Percentiles rank a stretch among this genome's conserved stretches.
These are phyloP conservation scores for Spergularia marina DNA, from an alignment of 148 eudicot genomes.

Conservation along the genomic window DNA sequence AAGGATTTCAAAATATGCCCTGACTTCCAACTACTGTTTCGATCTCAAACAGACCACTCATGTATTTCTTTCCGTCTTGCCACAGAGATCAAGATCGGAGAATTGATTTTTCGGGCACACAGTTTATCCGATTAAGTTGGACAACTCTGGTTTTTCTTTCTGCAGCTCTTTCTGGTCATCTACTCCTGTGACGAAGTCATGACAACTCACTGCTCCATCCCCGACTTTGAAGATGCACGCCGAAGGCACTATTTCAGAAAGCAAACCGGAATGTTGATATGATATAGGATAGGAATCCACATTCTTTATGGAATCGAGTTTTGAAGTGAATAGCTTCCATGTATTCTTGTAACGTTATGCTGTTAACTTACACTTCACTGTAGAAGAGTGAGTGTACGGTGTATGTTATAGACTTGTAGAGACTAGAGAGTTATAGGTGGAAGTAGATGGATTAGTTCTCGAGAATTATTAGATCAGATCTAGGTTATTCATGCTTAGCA, in stretches of 20 bases:
- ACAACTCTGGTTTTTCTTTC: constrained; percentile 29
- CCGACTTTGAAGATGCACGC: constrained; percentile 14
- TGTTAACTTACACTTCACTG: too few relatives aligned
- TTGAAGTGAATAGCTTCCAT: constrained; percentile 19
- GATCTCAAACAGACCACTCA: neutral
- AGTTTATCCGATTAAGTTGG: constrained; percentile 25
- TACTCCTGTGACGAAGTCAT: constrained; percentile 26
- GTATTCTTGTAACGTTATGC: constrained; percentile 7
- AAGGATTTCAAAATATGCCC: constrained; percentile 19
- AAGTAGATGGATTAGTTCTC: too few relatives aligned
- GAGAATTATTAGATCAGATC: too few relatives aligned
- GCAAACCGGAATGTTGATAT: constrained; percentile 9
- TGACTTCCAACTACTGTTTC: neutral
- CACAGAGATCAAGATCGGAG: constrained; percentile 81
- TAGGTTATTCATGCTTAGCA: too few relatives aligned
- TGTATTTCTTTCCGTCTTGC: neutral
- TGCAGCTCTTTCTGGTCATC: constrained; percentile 21
- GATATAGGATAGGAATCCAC: neutral
- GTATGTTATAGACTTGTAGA: too few relatives aligned
- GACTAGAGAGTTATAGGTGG: too few relatives aligned
- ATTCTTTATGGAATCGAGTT: constrained; percentile 15
- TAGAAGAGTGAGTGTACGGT: too few relatives aligned
- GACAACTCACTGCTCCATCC: neutral
- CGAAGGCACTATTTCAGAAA: constrained; percentile 16
- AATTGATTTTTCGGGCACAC: constrained; percentile 58